phyloP scores from a whole-genome alignment of 306 rosid genomes.

The Rosa chinensis region DNA sequence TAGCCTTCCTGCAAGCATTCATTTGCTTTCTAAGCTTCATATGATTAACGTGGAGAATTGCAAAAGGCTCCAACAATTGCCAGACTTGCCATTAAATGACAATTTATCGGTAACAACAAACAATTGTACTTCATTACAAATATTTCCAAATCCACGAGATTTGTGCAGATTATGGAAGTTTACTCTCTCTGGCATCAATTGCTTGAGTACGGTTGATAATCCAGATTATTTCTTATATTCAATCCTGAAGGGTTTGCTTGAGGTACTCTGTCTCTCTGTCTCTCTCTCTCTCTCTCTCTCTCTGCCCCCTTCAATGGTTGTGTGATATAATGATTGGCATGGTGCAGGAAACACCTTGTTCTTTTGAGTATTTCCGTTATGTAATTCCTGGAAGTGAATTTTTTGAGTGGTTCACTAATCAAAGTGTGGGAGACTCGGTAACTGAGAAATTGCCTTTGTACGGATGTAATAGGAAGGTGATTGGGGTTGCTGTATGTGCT shows the following conservation, averaged over 20 bases:
- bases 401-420: conserved; percentile 7
- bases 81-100: too few relatives aligned
- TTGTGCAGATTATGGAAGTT: too few relatives aligned
- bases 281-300: background rate
- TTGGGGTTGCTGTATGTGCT: conserved; percentile 2
- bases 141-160: too few relatives aligned
- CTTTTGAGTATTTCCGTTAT: too few relatives aligned
- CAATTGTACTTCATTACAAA: too few relatives aligned
- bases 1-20: too few relatives aligned
- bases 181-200: too few relatives aligned
- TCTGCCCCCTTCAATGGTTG: background rate
- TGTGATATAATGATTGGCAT: background rate
- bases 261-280: background rate
- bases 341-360: too few relatives aligned
- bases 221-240: background rate
- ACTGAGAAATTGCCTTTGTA: background rate
- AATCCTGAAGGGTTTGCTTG: background rate
- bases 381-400: conserved; percentile 20
- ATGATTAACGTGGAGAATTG: too few relatives aligned
- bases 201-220: background rate
- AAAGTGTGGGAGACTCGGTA: background rate
- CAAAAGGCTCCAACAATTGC: too few relatives aligned
- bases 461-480: background rate
- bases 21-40: too few relatives aligned
- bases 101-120: too few relatives aligned